These are phyloP conservation scores for Poteriospumella lacustris DNA, from an alignment of 108 stramenopile species.

Conservation along the genomic window DNA sequence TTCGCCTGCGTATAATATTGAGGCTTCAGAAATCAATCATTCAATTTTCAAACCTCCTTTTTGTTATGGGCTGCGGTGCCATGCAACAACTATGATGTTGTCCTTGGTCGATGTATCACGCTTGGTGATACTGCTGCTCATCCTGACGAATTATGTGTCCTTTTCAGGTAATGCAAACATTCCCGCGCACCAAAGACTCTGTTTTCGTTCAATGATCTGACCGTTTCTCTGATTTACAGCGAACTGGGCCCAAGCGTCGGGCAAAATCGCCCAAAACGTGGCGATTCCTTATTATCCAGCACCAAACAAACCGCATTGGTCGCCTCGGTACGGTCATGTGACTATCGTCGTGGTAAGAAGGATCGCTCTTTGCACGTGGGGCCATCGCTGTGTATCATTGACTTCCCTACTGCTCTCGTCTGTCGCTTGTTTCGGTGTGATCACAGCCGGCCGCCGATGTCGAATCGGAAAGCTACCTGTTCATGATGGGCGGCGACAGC, in stretches of 20 bases:
- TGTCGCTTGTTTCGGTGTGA: slow-evolving; percentile 4
- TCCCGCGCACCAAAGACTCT: no score
- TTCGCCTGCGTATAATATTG: no score
- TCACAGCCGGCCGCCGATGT: not conserved
- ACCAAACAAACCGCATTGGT: slow-evolving; percentile 36
- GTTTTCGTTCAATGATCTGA: no score
- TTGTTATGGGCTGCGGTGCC: no score
- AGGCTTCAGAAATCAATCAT: no score
- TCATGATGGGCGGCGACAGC: slow-evolving; percentile 45
- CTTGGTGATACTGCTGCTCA: no score
- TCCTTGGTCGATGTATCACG: no score
- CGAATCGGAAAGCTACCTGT: slow-evolving; percentile 32
- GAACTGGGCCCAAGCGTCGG: slow-evolving; percentile 48
- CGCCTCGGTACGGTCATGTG: slow-evolving; percentile 38
- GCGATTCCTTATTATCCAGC: slow-evolving; percentile 44
- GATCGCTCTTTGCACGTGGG: not conserved
- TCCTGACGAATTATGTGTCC: no score
- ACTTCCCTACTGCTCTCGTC: slow-evolving; percentile 22
- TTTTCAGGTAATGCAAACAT: no score
- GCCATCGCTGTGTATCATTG: no score
- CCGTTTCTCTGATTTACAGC: slow-evolving; percentile 16
- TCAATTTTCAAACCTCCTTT: no score
- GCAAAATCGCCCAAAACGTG: slow-evolving; percentile 40
- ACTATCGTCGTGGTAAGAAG: not conserved
- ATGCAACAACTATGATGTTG: no score